Conservation (phyloP, 2,329 filamentous ascomycete genomes). For the Lachnellula hyalina region DNA sequence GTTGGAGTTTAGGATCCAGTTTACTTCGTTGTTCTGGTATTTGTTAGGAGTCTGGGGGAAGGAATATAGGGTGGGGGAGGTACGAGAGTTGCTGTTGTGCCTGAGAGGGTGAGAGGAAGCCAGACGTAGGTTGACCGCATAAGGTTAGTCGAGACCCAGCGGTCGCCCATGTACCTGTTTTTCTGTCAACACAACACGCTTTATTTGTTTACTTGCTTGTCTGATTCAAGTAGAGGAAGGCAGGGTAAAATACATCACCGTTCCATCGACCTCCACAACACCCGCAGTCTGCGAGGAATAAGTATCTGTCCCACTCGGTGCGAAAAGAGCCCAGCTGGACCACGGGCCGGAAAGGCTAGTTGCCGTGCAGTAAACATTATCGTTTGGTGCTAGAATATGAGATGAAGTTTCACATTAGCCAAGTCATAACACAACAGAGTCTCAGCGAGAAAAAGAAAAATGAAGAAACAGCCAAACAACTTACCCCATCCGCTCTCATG, state of each 20-base stretch:
- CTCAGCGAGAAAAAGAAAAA: not conserved
- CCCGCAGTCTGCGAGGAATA: constrained; percentile 57
- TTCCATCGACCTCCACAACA: constrained; percentile 42
- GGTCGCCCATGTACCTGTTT: constrained; percentile 59
- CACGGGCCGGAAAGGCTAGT: constrained; percentile 54
- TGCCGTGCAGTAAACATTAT: constrained; percentile 58
- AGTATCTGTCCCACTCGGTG: constrained; percentile 49
- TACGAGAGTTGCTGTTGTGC: constrained; percentile 44
- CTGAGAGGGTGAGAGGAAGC: constrained; percentile 52
- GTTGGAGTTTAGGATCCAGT: constrained; percentile 46
- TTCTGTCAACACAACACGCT: not conserved
- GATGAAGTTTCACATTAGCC: not conserved
- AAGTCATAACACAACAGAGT: constrained; percentile 18
- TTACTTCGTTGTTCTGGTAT: constrained; percentile 42
- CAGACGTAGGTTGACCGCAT: constrained; percentile 58
- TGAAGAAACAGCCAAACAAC: not conserved
- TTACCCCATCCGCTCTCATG: constrained; percentile 41
- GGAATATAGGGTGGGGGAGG: not conserved
- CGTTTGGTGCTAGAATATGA: constrained; percentile 41
- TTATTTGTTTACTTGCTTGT: not conserved
- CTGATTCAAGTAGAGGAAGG: not conserved
- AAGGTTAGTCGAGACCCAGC: constrained; percentile 58
- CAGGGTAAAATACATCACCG: constrained; percentile 22
- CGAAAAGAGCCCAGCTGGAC: constrained; percentile 56
- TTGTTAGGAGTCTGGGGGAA: not conserved